These are phyloP conservation scores for Ceraceosorus guamensis DNA, from an alignment of 1,284 basidiomycete species.

Conservation along the genomic window DNA sequence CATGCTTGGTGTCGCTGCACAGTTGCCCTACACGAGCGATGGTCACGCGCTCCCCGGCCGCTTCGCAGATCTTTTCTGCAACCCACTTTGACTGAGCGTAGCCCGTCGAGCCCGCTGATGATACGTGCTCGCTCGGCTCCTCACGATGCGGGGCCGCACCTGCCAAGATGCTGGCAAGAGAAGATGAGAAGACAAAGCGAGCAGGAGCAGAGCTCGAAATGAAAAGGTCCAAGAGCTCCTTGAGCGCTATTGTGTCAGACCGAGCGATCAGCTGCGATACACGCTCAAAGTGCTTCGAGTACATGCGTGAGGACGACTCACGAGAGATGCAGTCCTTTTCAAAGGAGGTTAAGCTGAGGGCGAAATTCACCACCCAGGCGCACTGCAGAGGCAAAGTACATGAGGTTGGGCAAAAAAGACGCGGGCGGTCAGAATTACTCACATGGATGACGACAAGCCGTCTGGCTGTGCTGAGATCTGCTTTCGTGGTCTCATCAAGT, in stretches of 20 bases:
- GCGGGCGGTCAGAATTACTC: not conserved
- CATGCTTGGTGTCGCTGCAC: slow-evolving; percentile 55
- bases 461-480: not conserved
- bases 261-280: too few species aligned
- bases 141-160: slow-evolving; percentile 47
- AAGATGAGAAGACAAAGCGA: slow-evolving; percentile 58
- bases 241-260: slow-evolving; percentile 15
- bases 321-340: slow-evolving; percentile 20
- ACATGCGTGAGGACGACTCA: not conserved
- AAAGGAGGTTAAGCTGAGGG: slow-evolving; percentile 20
- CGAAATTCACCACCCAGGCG: slow-evolving; percentile 41
- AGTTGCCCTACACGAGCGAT: slow-evolving; percentile 53
- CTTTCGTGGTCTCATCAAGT: not conserved
- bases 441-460: slow-evolving; percentile 4
- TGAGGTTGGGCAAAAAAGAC: not conserved
- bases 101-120: slow-evolving; percentile 53
- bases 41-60: slow-evolving; percentile 26
- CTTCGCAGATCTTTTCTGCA: slow-evolving; percentile 57
- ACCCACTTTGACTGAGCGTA: slow-evolving; percentile 61
- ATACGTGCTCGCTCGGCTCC: slow-evolving; percentile 49
- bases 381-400: slow-evolving; percentile 15
- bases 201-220: slow-evolving; percentile 50
- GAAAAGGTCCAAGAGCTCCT: slow-evolving; percentile 56
- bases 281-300: slow-evolving; percentile 6
- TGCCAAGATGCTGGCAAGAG: slow-evolving; percentile 51